These are phyloP conservation scores for Cajanus cajan DNA, from an alignment of 306 rosid genomes.

Conservation along the genomic window DNA sequence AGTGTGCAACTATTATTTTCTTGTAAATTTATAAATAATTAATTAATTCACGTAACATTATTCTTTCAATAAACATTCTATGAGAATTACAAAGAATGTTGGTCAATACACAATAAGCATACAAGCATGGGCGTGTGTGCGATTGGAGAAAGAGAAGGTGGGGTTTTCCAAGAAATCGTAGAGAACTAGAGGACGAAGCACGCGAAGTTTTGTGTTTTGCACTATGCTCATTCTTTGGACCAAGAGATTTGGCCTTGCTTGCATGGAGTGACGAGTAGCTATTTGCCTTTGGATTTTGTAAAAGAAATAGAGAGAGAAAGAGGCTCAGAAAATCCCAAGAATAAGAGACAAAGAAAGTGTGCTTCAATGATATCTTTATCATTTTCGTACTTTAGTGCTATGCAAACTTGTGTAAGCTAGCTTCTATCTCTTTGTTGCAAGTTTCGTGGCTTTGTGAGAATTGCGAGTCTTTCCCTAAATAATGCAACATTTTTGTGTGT, in stretches of 20 bases:
- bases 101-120: conserved; percentile 39
- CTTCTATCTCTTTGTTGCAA: conserved; percentile 25
- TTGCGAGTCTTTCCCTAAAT: conserved; percentile 29
- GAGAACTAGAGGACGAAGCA: conserved; percentile 41
- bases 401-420: conserved; percentile 27
- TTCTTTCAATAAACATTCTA: conserved; percentile 28
- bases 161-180: conserved; percentile 41
- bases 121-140: not conserved
- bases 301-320: conserved; percentile 31
- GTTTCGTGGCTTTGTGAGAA: conserved; percentile 45
- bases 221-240: conserved; percentile 54
- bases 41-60: not conserved
- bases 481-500: conserved; percentile 39
- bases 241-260: conserved; percentile 42
- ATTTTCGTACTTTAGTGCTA: conserved; percentile 40
- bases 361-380: conserved; percentile 58
- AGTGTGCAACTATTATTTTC: not conserved
- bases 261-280: conserved; percentile 28
- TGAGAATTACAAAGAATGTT: conserved; percentile 55
- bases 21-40: not conserved
- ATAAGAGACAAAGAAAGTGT: conserved; percentile 53
- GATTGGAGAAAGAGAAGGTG: conserved; percentile 36
- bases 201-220: conserved; percentile 47
- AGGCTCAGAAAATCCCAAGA: conserved; percentile 51
- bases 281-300: conserved; percentile 33